Percentiles rank a stretch among this genome's conserved stretches.
phyloP scores from a whole-genome alignment of 306 rosid species.

The Astragalus membranaceus region DNA sequence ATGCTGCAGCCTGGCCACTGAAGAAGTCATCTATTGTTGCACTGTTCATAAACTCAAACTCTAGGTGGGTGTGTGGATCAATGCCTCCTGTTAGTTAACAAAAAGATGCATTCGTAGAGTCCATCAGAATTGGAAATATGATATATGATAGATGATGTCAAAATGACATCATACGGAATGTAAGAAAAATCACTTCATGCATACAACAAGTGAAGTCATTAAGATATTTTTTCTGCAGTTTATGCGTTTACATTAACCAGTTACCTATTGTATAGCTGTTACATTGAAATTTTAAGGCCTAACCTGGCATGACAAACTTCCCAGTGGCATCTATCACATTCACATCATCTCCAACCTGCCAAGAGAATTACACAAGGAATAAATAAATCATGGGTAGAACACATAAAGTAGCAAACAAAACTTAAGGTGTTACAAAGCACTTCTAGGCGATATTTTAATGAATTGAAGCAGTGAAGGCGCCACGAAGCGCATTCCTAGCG shows the following conservation, averaged over 20 bases:
- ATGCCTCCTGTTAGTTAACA: constrained; percentile 70
- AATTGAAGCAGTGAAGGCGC: too few relatives aligned
- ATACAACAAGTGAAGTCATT: background rate
- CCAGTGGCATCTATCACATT: constrained; percentile 81
- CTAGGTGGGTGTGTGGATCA: constrained; percentile 94
- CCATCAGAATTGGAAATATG: background rate
- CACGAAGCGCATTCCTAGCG: too few relatives aligned
- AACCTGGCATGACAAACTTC: constrained; percentile 97
- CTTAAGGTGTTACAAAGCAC: background rate
- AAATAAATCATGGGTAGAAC: background rate
- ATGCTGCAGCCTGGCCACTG: constrained; percentile 95
- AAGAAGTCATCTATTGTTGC: constrained; percentile 74
- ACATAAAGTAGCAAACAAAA: background rate
- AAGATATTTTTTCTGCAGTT: background rate
- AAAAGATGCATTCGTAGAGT: constrained; percentile 11
- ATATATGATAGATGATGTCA: background rate
- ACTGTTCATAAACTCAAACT: constrained; percentile 59
- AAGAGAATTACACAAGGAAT: constrained; percentile 7
- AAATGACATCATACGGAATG: background rate
- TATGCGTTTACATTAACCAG: background rate
- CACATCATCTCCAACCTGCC: constrained; percentile 78
- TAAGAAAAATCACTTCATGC: background rate
- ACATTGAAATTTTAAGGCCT: constrained; percentile 10
- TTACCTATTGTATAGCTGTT: background rate
- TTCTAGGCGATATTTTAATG: too few relatives aligned